Evolutionary conservation across 768 basidiomycete species (phyloP), one percentile per base, ranked within the genome.

Genomic region (Astraeus odoratus): DNA sequence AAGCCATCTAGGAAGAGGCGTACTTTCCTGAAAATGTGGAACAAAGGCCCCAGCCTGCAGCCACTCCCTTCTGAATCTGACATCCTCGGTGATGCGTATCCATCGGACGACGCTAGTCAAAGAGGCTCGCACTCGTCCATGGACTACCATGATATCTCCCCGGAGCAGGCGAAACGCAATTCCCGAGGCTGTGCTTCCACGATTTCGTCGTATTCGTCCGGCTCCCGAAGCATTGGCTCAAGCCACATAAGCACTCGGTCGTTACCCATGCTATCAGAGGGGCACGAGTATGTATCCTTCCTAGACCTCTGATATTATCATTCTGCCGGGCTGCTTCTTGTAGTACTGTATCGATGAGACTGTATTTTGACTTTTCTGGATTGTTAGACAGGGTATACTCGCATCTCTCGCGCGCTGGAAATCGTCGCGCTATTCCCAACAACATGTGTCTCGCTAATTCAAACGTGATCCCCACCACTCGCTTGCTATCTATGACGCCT

Each of bases 231-330:
- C 20, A 12, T 31, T 25, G 3, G 8, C 26, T 41, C 40, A 10
- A 41, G 23, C 5, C 40, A 41, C 16, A 16, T 29, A 18, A 42
- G 44, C 13, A 22, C 15, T 27, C 40, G 27, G n/a, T 27, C 47
- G 9, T 4, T 41, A 16, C 34, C 51, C 2, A 37, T 43, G 12
- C 37, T 51, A n/a, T 34, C 38, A 10, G 53, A 61, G 36, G 46
- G 47, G 18, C 37, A 7, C 34, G 55, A 61, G 27, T 59, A 53
- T 43, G 47, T 60, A 12, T 61, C 59, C 13, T 61, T 61, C 25
- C 39, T 61, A 42, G 59, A 61, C 2, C 23, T 61, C 18, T 44
- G 43, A 44, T 31, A 42, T 26, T 5, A n/a, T 5, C 6, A n/a
- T 22, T 20, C 20, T 37, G 36, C 36, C 5, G 36, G 36, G 30